phyloP scores from a whole-genome alignment of 108 stramenopile genomes.

The Skeletonema costatum region DNA sequence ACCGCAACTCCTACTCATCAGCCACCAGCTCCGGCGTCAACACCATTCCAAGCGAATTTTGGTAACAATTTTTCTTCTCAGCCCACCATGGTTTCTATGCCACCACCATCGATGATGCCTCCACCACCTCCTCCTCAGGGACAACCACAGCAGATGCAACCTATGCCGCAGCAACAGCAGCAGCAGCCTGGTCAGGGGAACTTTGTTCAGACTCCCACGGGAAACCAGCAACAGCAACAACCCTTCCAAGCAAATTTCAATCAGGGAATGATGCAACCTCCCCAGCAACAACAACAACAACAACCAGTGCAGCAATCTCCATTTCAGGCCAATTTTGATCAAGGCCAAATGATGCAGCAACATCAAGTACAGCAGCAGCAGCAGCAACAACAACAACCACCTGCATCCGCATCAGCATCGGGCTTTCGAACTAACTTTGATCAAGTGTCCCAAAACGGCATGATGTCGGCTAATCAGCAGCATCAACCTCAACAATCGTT shows the following conservation, averaged over 20 bases:
- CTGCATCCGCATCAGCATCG: not conserved
- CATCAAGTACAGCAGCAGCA: constrained; percentile 6
- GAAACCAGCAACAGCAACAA: constrained; percentile 40
- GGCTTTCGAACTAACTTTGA: constrained; percentile 14
- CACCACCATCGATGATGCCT: not conserved
- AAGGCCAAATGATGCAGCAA: constrained; percentile 3
- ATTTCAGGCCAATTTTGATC: constrained; percentile 32
- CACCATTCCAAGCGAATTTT: constrained; percentile 36
- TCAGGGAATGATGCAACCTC: constrained; percentile 35
- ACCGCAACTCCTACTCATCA: not conserved
- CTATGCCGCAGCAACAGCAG: constrained; percentile 29
- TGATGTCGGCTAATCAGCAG: constrained; percentile 20
- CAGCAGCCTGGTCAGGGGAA: constrained; percentile 21
- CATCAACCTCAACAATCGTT: constrained; percentile 20
- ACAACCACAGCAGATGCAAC: constrained; percentile 17
- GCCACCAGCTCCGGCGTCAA: constrained; percentile 14
- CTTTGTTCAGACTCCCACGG: constrained; percentile 24
- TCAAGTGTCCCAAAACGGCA: constrained; percentile 6
- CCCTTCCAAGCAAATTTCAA: constrained; percentile 25
- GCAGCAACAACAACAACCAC: not conserved
- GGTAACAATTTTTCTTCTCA: constrained; percentile 10
- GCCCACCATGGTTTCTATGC: constrained; percentile 15
- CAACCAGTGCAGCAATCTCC: constrained; percentile 21
- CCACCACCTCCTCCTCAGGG: constrained; percentile 1
- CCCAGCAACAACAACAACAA: constrained; percentile 26